Percentiles rank a stretch among this genome's conserved stretches.
Evolutionary conservation across 2,329 filamentous ascomycete genomes (phyloP).

Genomic region (Paracoccidioides brasiliensis): DNA sequence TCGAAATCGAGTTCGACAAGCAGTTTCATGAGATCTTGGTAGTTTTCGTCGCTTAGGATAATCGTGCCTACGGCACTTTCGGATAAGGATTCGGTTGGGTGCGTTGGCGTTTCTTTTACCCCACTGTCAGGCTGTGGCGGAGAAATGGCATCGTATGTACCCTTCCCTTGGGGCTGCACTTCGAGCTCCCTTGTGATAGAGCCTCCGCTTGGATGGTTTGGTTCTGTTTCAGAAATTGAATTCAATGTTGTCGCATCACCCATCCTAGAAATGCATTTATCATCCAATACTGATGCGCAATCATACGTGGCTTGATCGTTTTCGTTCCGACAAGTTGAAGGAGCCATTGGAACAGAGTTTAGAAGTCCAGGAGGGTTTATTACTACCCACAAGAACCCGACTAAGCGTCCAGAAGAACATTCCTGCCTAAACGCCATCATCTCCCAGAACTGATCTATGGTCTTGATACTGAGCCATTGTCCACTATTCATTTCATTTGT

Average conservation of each 20-base stretch:
- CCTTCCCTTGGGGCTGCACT: background rate
- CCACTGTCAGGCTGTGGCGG: background rate
- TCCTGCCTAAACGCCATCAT: slow-evolving; percentile 96
- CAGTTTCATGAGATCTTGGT: slow-evolving; percentile 27
- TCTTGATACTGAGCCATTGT: slow-evolving; percentile 71
- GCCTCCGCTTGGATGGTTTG: background rate
- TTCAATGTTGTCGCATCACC: background rate
- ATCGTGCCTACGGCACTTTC: slow-evolving; percentile 23
- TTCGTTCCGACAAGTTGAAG: background rate
- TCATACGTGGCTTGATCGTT: background rate
- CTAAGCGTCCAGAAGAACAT: slow-evolving; percentile 80
- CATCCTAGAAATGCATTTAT: background rate
- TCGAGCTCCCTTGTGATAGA: background rate
- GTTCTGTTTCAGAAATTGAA: background rate
- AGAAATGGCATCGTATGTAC: too few species aligned
- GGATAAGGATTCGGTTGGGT: slow-evolving; percentile 17
- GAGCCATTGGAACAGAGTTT: slow-evolving; percentile 21
- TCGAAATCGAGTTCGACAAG: slow-evolving; percentile 33
- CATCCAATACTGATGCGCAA: background rate
- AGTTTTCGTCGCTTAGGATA: slow-evolving; percentile 27
- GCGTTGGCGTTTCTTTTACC: background rate
- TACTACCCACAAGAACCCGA: slow-evolving; percentile 90
- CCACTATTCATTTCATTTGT: slow-evolving; percentile 44
- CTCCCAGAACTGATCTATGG: slow-evolving; percentile 92
- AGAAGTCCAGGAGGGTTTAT: slow-evolving; percentile 48